phyloP scores from a whole-genome alignment of 2,329 filamentous ascomycete species.

The Cadophora sp. region DNA sequence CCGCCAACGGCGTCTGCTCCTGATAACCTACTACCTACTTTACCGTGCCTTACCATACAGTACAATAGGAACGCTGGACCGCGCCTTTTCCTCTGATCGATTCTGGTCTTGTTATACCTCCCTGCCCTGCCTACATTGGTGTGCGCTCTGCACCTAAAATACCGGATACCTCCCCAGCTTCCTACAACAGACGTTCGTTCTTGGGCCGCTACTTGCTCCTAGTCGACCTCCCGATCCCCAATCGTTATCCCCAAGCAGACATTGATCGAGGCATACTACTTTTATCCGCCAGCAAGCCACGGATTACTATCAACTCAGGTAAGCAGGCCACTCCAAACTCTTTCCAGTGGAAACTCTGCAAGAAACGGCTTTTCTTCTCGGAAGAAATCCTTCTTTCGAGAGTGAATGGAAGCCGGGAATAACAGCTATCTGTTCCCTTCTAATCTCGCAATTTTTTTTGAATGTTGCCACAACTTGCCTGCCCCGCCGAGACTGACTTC shows the following conservation, averaged over 20 bases:
- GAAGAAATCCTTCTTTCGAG: not conserved
- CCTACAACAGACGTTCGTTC: constrained; percentile 3
- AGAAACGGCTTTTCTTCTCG: not conserved
- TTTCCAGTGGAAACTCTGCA: not conserved
- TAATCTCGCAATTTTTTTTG: not conserved
- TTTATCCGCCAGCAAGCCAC: not conserved
- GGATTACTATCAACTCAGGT: constrained; percentile 3
- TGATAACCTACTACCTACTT: not conserved
- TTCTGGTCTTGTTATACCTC: not conserved
- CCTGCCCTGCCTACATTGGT: not conserved
- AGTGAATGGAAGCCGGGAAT: not conserved
- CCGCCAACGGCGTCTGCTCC: not conserved
- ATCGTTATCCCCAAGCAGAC: not conserved
- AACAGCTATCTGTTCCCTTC: not conserved
- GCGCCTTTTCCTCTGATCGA: not conserved
- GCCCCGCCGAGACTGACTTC: constrained; percentile 11
- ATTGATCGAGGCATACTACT: constrained; percentile 1
- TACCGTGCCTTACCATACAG: not conserved
- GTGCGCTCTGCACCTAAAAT: not conserved
- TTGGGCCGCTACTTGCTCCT: constrained; percentile 4
- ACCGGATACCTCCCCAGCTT: not conserved
- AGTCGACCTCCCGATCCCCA: not conserved
- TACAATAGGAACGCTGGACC: constrained; percentile 6
- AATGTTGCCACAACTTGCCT: not conserved
- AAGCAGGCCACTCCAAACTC: not conserved